A percentile compares a stretch with the other conserved stretches of the same genome.
phyloP scores from a whole-genome alignment of 768 basidiomycete species.

The Auricularia heimuer region DNA sequence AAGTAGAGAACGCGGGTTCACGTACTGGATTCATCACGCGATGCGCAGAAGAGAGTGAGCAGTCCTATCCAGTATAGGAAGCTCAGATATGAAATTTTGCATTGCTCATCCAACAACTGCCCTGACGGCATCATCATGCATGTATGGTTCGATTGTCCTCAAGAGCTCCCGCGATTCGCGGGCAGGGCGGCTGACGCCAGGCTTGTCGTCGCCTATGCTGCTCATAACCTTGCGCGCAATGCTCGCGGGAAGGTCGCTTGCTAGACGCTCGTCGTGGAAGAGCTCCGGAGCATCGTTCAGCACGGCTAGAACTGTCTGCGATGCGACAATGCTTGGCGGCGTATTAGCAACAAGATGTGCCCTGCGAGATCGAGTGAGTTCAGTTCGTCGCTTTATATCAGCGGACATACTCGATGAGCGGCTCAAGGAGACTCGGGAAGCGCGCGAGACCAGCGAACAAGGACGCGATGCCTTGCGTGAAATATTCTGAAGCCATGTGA shows the following conservation, averaged over 20 bases:
- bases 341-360: conserved; percentile 55
- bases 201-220: conserved; percentile 56
- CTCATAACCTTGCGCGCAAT: conserved; percentile 69
- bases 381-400: conserved; percentile 7
- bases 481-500: conserved; percentile 43
- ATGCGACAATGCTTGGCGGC: conserved; percentile 27
- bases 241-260: conserved; percentile 27
- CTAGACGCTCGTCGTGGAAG: conserved; percentile 54
- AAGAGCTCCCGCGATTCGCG: conserved; percentile 73
- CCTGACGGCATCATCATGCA: conserved; percentile 24
- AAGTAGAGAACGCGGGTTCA: no score
- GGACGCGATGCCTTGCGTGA: conserved; percentile 50
- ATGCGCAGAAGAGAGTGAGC: no score
- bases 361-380: conserved; percentile 43
- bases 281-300: conserved; percentile 36
- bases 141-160: conserved; percentile 23
- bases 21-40: no score
- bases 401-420: conserved; percentile 53
- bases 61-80: no score
- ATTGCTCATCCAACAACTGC: conserved; percentile 5
- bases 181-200: conserved; percentile 67
- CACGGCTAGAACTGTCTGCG: conserved; percentile 39
- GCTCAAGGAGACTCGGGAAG: conserved; percentile 51
- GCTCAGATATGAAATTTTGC: no score
- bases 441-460: conserved; percentile 56